phyloP scores from a whole-genome alignment of 2,329 filamentous ascomycete genomes.

The Monilinia aucupariae region DNA sequence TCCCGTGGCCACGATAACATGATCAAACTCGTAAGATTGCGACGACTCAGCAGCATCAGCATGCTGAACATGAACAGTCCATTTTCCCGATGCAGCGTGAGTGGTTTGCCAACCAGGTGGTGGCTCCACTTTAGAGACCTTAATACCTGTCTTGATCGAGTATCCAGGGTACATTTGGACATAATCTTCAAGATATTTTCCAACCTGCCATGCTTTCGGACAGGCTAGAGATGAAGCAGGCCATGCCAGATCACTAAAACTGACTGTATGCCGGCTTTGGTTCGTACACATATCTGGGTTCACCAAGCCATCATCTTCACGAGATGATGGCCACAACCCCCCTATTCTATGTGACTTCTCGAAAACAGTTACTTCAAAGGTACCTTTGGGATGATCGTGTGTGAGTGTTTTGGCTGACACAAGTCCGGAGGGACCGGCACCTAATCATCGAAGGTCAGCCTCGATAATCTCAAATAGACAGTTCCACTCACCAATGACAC shows the following conservation, averaged over 20 bases:
- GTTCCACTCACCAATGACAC: slow-evolving; percentile 27
- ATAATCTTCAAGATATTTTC: slow-evolving; percentile 64
- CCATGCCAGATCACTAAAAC: slow-evolving; percentile 70
- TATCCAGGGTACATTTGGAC: slow-evolving; percentile 45
- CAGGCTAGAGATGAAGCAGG: slow-evolving; percentile 55
- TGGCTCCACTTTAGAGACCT: slow-evolving; percentile 24
- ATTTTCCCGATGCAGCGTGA: slow-evolving; percentile 15
- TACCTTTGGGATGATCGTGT: slow-evolving; percentile 47
- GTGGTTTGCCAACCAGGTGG: not conserved
- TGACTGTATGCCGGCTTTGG: slow-evolving; percentile 70
- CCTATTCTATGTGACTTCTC: slow-evolving; percentile 62
- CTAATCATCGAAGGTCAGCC: slow-evolving; percentile 37
- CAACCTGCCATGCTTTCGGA: slow-evolving; percentile 72
- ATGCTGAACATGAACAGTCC: slow-evolving; percentile 23
- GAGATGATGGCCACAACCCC: slow-evolving; percentile 65
- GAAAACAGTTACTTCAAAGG: slow-evolving; percentile 65
- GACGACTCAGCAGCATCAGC: not conserved
- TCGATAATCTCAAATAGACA: not conserved
- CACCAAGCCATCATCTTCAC: slow-evolving; percentile 45
- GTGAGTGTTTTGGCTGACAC: slow-evolving; percentile 69
- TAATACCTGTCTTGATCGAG: slow-evolving; percentile 24
- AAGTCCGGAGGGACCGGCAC: slow-evolving; percentile 63
- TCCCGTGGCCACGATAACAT: slow-evolving; percentile 66
- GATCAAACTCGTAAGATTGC: slow-evolving; percentile 50
- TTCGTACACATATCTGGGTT: slow-evolving; percentile 68